Conservation (phyloP, 441 rosid species). For the Croton laevigatus region DNA sequence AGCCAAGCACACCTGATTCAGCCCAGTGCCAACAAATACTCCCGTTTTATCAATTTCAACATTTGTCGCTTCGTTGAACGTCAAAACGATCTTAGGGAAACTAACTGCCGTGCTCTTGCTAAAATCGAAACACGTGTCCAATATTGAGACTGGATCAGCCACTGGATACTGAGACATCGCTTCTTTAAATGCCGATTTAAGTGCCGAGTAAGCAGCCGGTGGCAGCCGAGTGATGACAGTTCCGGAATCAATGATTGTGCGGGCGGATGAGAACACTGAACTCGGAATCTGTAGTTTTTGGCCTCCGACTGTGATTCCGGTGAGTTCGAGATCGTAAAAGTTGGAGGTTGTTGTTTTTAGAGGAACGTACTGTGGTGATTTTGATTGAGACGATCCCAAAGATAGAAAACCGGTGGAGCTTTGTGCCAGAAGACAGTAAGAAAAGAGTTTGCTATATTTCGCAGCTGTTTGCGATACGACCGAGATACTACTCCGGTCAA, state of each 20-base stretch:
- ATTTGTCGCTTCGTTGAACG: slow-evolving; percentile 42
- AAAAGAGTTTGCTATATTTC: slow-evolving; percentile 59
- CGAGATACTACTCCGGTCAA: slow-evolving; percentile 65
- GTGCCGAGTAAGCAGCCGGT: slow-evolving; percentile 43
- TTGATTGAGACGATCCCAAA: slow-evolving; percentile 49
- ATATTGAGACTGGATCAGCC: slow-evolving; percentile 44
- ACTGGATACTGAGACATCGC: slow-evolving; percentile 56
- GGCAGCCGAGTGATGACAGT: slow-evolving; percentile 49
- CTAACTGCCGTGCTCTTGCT: slow-evolving; percentile 27
- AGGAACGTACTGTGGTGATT: slow-evolving; percentile 53
- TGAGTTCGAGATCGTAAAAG: slow-evolving; percentile 44
- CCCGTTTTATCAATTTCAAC: slow-evolving; percentile 45
- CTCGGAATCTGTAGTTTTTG: slow-evolving; percentile 38
- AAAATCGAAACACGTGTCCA: slow-evolving; percentile 79
- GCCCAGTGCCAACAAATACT: slow-evolving; percentile 27
- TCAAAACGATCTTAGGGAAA: slow-evolving; percentile 49
- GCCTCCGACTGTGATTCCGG: slow-evolving; percentile 44
- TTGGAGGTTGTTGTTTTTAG: slow-evolving; percentile 34
- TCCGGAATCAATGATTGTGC: slow-evolving; percentile 68
- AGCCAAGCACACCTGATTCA: slow-evolving; percentile 70
- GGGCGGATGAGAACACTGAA: slow-evolving; percentile 45
- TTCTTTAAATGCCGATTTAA: slow-evolving; percentile 40
- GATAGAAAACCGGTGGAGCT: slow-evolving; percentile 68
- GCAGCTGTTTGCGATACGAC: slow-evolving; percentile 61
- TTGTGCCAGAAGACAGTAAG: slow-evolving; percentile 74